These are phyloP conservation scores for Biscogniauxia sp. DNA, from an alignment of 2,329 filamentous ascomycete genomes.

Conservation along the genomic window DNA sequence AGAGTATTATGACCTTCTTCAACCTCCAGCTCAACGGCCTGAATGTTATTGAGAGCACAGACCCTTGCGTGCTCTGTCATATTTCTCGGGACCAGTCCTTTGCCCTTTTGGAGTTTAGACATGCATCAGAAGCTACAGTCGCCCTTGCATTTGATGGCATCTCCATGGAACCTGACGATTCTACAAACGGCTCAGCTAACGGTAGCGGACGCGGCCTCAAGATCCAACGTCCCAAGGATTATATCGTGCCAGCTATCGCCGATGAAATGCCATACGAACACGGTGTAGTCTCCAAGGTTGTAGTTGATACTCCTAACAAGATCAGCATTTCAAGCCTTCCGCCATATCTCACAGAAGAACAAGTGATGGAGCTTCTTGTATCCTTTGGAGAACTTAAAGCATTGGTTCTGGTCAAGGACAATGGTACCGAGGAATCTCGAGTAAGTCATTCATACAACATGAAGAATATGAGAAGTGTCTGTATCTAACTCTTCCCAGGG, in stretches of 20 bases:
- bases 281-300: constrained; percentile 73
- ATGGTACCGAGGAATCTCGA: constrained; percentile 78
- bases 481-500: constrained; percentile 55
- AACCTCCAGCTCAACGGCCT: constrained; percentile 96
- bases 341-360: constrained; percentile 81
- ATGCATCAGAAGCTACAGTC: constrained; percentile 82
- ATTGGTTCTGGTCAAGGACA: constrained; percentile 87
- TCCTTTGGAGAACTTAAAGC: constrained; percentile 92
- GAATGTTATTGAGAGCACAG: constrained; percentile 79
- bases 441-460: constrained; percentile 52
- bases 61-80: constrained; percentile 83
- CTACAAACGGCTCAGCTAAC: constrained; percentile 49
- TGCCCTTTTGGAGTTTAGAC: constrained; percentile 88
- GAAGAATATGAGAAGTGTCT: background rate
- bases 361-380: constrained; percentile 84
- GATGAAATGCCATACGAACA: constrained; percentile 73
- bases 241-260: constrained; percentile 81
- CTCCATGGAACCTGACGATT: constrained; percentile 74
- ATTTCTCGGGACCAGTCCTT: constrained; percentile 77
- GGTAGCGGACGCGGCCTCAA: constrained; percentile 58
- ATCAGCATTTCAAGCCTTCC: constrained; percentile 91
- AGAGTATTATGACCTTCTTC: constrained; percentile 79
- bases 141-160: constrained; percentile 88
- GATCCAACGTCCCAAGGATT: constrained; percentile 90
- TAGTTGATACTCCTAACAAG: constrained; percentile 93